phyloP scores from a whole-genome alignment of 2,329 filamentous ascomycete species.

The Trichoderma citrinoviride region DNA sequence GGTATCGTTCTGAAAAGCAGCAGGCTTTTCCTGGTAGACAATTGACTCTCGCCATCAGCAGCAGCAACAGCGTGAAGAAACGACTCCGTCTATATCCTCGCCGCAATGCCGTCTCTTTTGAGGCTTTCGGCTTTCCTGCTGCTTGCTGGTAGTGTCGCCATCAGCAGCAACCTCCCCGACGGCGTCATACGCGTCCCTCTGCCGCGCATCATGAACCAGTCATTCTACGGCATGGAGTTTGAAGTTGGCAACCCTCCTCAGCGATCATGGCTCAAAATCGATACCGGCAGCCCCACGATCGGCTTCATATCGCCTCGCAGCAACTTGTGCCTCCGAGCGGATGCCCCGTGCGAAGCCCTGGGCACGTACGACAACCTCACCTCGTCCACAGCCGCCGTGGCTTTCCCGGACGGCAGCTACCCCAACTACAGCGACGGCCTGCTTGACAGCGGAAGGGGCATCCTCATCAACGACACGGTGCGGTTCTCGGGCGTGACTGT shows the following conservation, averaged over 20 bases:
- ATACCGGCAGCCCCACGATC: conserved; percentile 3
- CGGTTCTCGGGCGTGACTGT: neutral
- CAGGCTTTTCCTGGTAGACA: neutral
- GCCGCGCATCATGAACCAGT: neutral
- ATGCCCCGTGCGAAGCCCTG: neutral
- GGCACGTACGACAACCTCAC: conserved; percentile 6
- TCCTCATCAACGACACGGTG: neutral
- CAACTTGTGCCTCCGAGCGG: conserved; percentile 4
- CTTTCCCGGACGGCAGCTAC: neutral
- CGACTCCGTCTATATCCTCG: neutral
- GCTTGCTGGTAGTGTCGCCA: neutral
- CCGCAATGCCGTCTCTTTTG: neutral
- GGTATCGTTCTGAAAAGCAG: too few species aligned
- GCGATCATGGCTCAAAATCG: neutral
- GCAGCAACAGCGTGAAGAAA: neutral
- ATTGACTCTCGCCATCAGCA: neutral
- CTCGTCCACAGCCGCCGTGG: neutral
- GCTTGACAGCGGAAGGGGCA: neutral
- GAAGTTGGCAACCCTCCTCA: neutral
- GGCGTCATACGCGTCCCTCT: neutral
- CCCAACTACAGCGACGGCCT: conserved; percentile 6
- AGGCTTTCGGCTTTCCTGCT: neutral
- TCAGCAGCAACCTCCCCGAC: neutral
- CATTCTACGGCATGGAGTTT: conserved; percentile 4
- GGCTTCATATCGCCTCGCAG: neutral